Percentiles rank a stretch among this genome's conserved stretches.
phyloP scores from a whole-genome alignment of 108 stramenopile genomes.

The Pseudonitzschia multiseries region DNA sequence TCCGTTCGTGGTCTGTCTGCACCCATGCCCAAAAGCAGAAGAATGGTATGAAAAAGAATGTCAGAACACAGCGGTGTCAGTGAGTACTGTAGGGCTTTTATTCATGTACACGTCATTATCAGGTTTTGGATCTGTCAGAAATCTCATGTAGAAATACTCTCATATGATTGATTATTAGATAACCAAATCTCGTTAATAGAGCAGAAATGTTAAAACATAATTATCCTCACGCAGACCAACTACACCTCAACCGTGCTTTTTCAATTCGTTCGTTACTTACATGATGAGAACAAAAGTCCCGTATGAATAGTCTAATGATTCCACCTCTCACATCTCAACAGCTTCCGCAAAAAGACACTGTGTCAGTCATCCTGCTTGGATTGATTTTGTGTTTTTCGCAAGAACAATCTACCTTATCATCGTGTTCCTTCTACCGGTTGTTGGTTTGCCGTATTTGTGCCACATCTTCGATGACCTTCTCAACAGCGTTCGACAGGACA shows the following conservation, averaged over 20 bases:
- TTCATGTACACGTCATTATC: background rate
- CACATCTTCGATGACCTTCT: constrained; percentile 78
- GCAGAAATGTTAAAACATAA: background rate
- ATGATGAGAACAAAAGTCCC: too few species aligned
- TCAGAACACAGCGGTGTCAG: background rate
- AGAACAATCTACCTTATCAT: background rate
- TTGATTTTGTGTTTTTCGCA: background rate
- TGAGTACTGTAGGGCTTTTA: too few species aligned
- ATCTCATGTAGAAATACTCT: constrained; percentile 1
- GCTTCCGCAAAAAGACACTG: background rate
- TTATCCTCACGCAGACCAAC: background rate
- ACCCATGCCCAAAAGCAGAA: too few species aligned
- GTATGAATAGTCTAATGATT: too few species aligned
- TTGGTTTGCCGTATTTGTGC: constrained; percentile 19
- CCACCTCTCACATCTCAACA: too few species aligned
- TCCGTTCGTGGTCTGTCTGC: background rate
- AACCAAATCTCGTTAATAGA: constrained; percentile 1
- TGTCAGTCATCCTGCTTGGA: background rate
- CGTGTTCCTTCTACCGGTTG: background rate
- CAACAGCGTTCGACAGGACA: constrained; percentile 69
- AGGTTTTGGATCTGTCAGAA: background rate
- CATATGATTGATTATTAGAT: background rate
- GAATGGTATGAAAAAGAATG: too few species aligned
- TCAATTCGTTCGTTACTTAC: background rate
- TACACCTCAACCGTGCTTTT: background rate